phyloP scores from a whole-genome alignment of 768 basidiomycete species.

The Tulasnella sp. region DNA sequence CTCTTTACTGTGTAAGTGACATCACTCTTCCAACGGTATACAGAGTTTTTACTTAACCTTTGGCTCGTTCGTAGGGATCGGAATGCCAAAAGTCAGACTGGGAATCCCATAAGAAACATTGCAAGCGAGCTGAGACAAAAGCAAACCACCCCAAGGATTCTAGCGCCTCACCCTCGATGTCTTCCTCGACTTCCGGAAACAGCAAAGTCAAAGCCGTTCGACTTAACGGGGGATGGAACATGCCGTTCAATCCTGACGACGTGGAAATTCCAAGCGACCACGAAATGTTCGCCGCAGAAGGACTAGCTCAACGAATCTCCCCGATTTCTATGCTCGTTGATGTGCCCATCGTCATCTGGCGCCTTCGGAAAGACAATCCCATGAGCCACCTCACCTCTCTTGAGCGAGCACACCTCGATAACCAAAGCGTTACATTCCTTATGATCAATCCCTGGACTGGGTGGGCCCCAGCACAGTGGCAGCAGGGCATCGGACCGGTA shows the following conservation, averaged over 20 bases:
- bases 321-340: not conserved
- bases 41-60: not conserved
- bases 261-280: not conserved
- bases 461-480: constrained; percentile 7
- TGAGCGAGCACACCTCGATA: not conserved
- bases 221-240: constrained; percentile 1
- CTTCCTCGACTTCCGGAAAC: not conserved
- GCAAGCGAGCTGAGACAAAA: not conserved
- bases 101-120: not conserved
- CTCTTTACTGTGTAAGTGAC: constrained; percentile 4
- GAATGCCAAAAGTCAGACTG: constrained; percentile 9
- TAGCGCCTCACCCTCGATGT: not conserved
- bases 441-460: constrained; percentile 8
- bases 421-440: constrained; percentile 5
- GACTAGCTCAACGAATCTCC: not conserved
- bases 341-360: constrained; percentile 7
- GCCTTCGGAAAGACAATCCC: constrained; percentile 8
- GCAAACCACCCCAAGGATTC: not conserved
- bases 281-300: not conserved
- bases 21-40: not conserved
- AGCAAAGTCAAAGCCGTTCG: not conserved
- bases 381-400: not conserved
- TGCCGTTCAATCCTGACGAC: not conserved
- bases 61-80: not conserved
- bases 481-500: constrained; percentile 12